Base-by-base conservation (phyloP, 495 filamentous ascomycete species). In the Lasiosphaeriaceae sp. region DNA sequence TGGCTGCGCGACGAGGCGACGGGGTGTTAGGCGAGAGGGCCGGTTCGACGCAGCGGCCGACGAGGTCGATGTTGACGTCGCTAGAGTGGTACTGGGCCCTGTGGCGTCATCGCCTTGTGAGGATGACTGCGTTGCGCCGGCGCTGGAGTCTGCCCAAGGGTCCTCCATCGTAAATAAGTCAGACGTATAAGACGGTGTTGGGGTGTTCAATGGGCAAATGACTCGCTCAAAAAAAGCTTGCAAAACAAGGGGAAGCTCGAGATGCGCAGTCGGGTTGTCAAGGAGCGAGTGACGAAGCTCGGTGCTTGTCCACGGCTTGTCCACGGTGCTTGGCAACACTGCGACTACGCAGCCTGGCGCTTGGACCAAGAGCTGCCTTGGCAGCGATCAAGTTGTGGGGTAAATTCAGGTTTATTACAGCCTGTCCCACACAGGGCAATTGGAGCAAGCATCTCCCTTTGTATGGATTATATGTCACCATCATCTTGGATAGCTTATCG, bases 1-100 rank as follows among this genome's bases (percentile, higher is more conserved):
- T 34, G 88, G 80, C 67, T 94, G 90, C 39, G 89, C 86, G 67
- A 84, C 89, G 60, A 91, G 80, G 61, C 89, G 89, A 52, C 90
- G 86, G 34, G 81, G 83, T 22, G 82, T 86, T 63, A 63, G 48
- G 56, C 72, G 69, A 11, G 66, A 70, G 47, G 70, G 60, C 31
- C 66, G 64, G 52, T 43, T 35, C 35, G 61, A 31, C 51, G 59
- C 26, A 12, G 81, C 71, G 19, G 80, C 69, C 58, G 76, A 75
- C 23, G 79, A 69, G 50, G 76, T 68, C 44, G 64, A 64, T 55
- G 66, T 70, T 68, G 61, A 72, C 54, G 56, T 60, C 23, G 60
- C 31, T 19, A 71, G 55, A 19, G 66, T 52, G 34, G 20, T 23
- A 19, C 51, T 14, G n/a, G 58, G 22, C 37, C 50, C 44, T 17